phyloP scores from a whole-genome alignment of 805 yeast genomes.

The Wickerhamiella sergipiensis region DNA sequence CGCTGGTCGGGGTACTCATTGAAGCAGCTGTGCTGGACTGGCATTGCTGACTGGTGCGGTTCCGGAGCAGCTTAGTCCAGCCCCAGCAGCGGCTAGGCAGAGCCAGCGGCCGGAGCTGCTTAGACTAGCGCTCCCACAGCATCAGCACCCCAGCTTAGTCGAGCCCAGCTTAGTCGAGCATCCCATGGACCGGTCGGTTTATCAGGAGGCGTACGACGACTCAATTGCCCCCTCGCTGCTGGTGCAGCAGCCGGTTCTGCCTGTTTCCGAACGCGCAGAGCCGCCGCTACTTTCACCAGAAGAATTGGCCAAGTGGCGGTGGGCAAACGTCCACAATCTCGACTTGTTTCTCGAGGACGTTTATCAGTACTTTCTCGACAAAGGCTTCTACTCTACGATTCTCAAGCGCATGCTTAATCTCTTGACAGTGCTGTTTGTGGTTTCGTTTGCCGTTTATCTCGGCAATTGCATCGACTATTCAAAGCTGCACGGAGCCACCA shows the following conservation, averaged over 20 bases:
- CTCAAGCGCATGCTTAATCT: conserved; percentile 53
- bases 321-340: conserved; percentile 92
- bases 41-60: conserved; percentile 12
- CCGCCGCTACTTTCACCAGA: conserved; percentile 33
- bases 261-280: not conserved
- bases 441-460: conserved; percentile 64
- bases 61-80: no score
- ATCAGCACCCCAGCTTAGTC: no score
- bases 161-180: not conserved
- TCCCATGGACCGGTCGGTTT: conserved; percentile 11
- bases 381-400: conserved; percentile 71
- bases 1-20: conserved; percentile 26
- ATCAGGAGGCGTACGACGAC: conserved; percentile 4
- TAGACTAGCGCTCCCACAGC: no score
- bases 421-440: conserved; percentile 63
- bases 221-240: not conserved
- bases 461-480: conserved; percentile 68
- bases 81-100: no score
- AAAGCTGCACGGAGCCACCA: conserved; percentile 24
- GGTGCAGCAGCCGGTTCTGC: not conserved
- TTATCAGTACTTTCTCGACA: conserved; percentile 71
- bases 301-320: conserved; percentile 81
- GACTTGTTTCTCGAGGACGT: conserved; percentile 75
- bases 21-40: conserved; percentile 21
- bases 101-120: no score